Percentiles rank a stretch among this genome's conserved stretches.
These are phyloP conservation scores for Candida andamanensis DNA, from an alignment of 805 yeast species.

Conservation along the genomic window DNA sequence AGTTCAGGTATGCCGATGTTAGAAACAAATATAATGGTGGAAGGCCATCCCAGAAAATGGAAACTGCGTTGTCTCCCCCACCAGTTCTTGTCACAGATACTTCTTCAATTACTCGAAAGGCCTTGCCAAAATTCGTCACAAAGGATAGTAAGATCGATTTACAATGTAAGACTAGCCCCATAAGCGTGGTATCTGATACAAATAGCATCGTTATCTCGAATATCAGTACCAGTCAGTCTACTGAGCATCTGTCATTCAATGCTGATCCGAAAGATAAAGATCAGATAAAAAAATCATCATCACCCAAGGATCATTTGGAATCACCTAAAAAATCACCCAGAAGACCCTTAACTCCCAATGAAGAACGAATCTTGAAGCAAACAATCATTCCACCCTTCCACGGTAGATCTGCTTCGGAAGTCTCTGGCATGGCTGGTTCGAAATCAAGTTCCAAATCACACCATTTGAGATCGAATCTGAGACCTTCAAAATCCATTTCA, in stretches of 20 bases:
- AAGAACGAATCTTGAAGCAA: constrained; percentile 18
- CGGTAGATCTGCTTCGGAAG: constrained; percentile 1
- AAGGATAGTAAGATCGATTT: constrained; percentile 11
- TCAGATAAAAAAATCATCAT: constrained; percentile 1
- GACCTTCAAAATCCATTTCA: too few relatives aligned
- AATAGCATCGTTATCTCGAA: constrained; percentile 26
- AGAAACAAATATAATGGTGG: constrained; percentile 7
- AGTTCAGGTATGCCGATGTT: constrained; percentile 9
- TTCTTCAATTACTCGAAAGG: too few relatives aligned
- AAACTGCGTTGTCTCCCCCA: constrained; percentile 12
- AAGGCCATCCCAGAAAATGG: too few relatives aligned
- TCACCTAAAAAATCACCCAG: constrained; percentile 6
- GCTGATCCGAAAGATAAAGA: constrained; percentile 12
- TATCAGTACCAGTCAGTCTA: constrained; percentile 24
- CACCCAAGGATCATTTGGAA: not conserved
- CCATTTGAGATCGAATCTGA: too few relatives aligned
- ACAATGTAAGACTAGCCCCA: constrained; percentile 20
- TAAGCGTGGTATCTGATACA: constrained; percentile 22
- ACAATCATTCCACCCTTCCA: constrained; percentile 23
- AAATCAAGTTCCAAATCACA: too few relatives aligned
- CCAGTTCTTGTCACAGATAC: too few relatives aligned
- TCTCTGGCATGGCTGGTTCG: too few relatives aligned
- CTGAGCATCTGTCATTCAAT: constrained; percentile 22
- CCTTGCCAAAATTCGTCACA: constrained; percentile 2
- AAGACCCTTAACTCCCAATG: constrained; percentile 19